These are phyloP conservation scores for Purpureocillium takamizusanense DNA, from an alignment of 2,329 filamentous ascomycete species.

Conservation along the genomic window DNA sequence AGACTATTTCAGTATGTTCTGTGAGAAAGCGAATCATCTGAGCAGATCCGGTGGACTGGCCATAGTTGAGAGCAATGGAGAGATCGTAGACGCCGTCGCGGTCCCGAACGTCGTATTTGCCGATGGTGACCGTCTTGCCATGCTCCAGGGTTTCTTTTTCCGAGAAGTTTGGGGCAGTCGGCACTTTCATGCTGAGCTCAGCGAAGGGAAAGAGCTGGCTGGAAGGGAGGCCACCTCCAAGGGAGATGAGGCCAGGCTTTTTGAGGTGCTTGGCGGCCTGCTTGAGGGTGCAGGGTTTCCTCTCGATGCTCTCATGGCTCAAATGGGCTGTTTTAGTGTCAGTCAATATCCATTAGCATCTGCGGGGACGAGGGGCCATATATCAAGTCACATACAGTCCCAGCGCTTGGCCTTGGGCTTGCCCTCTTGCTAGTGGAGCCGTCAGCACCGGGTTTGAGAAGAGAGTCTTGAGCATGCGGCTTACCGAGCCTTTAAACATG, in stretches of 20 bases:
- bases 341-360: too few relatives aligned
- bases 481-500: conserved; percentile 69
- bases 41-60: conserved; percentile 74
- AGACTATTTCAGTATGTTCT: conserved; percentile 90
- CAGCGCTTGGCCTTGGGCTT: conserved; percentile 76
- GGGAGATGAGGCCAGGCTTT: conserved; percentile 76
- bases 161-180: conserved; percentile 58
- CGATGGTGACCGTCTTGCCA: conserved; percentile 55
- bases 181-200: conserved; percentile 65
- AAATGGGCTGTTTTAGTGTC: conserved; percentile 37
- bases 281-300: conserved; percentile 68
- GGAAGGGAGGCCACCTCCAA: conserved; percentile 84
- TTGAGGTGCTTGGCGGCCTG: conserved; percentile 70
- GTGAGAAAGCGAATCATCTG: conserved; percentile 86
- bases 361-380: background rate
- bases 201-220: conserved; percentile 90
- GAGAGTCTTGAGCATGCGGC: conserved; percentile 11
- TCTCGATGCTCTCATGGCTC: conserved; percentile 50
- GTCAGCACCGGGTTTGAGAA: background rate
- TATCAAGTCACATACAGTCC: conserved; percentile 58
- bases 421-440: conserved; percentile 22
- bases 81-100: conserved; percentile 56
- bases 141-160: conserved; percentile 55
- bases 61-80: conserved; percentile 86
- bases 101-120: conserved; percentile 74